A percentile compares a stretch with the other conserved stretches of the same genome.
Conservation (phyloP, 208 protist species). For the Crithidia sp. region DNA sequence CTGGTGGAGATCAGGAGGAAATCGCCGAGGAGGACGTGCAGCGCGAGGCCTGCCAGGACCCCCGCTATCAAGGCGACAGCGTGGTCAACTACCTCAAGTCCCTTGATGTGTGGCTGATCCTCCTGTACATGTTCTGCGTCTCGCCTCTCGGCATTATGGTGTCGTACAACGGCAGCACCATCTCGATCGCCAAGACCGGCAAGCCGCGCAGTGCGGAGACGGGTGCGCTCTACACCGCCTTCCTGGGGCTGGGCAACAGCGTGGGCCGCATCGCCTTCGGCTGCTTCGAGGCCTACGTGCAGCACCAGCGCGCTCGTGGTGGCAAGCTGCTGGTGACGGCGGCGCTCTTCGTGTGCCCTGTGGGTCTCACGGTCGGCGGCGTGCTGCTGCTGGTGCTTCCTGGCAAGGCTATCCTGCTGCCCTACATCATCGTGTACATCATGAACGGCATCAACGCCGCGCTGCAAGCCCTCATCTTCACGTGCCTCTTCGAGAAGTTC, state of each 20-base stretch:
- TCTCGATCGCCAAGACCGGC: constrained; percentile 55
- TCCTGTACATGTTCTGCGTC: constrained; percentile 51
- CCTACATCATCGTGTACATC: constrained; percentile 59
- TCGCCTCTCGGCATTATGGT: constrained; percentile 44
- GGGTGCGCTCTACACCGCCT: constrained; percentile 55
- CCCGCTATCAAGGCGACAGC: constrained; percentile 36
- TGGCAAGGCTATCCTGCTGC: constrained; percentile 47
- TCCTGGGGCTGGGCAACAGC: constrained; percentile 56
- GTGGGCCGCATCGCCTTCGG: constrained; percentile 58
- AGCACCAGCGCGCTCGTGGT: constrained; percentile 37
- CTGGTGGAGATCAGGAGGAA: neutral
- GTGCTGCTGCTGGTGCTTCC: constrained; percentile 52
- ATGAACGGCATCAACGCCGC: constrained; percentile 51
- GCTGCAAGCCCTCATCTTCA: constrained; percentile 55
- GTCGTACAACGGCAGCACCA: constrained; percentile 58
- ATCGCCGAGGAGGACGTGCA: neutral
- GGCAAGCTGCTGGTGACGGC: constrained; percentile 43
- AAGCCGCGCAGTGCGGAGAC: constrained; percentile 30
- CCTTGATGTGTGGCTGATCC: constrained; percentile 53
- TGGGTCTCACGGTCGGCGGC: constrained; percentile 39
- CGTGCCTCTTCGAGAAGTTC: constrained; percentile 48
- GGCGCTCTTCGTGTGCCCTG: constrained; percentile 34
- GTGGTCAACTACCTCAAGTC: constrained; percentile 43
- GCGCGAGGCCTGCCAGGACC: constrained; percentile 39
- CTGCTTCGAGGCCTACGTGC: constrained; percentile 57